Percentiles rank a stretch among this genome's conserved stretches.
Evolutionary conservation across 805 yeast genomes (phyloP).

Genomic region (Metschnikowia peoriensis): DNA sequence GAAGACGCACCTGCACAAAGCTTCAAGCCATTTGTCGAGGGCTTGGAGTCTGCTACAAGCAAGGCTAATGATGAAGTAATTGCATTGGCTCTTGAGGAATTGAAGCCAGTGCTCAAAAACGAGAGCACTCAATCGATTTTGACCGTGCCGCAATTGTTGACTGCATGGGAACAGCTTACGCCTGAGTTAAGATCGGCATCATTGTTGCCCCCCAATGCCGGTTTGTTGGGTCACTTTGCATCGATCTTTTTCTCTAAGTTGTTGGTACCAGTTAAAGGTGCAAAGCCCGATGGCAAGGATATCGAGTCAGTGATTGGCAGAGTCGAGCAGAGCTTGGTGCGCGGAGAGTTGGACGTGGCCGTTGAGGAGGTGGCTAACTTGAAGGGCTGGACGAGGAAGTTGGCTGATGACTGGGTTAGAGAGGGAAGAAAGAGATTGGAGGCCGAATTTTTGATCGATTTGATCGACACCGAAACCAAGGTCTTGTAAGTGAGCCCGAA

Average conservation of each 20-base stretch:
- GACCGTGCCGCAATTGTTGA: constrained; percentile 71
- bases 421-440: constrained; percentile 90
- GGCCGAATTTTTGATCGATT: constrained; percentile 71
- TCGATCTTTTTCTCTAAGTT: constrained; percentile 75
- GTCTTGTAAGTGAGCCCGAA: constrained; percentile 23
- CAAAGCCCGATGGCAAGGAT: constrained; percentile 72
- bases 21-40: constrained; percentile 39
- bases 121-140: constrained; percentile 54
- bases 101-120: constrained; percentile 35
- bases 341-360: constrained; percentile 80
- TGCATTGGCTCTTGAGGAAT: constrained; percentile 29
- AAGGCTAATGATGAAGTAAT: constrained; percentile 35
- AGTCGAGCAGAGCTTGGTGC: constrained; percentile 69
- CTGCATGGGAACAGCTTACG: constrained; percentile 75
- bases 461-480: constrained; percentile 64
- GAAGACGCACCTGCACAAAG: constrained; percentile 26
- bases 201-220: constrained; percentile 91
- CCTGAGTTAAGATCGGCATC: constrained; percentile 90
- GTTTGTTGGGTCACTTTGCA: constrained; percentile 86
- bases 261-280: constrained; percentile 74
- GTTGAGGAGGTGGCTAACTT: constrained; percentile 87
- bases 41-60: constrained; percentile 23
- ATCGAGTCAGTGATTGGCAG: constrained; percentile 87
- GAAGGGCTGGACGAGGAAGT: constrained; percentile 89
- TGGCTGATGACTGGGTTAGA: constrained; percentile 88